A percentile compares a stretch with the other conserved stretches of the same genome.
phyloP scores from a whole-genome alignment of 495 filamentous ascomycete genomes.

The Extremus antarcticus region DNA sequence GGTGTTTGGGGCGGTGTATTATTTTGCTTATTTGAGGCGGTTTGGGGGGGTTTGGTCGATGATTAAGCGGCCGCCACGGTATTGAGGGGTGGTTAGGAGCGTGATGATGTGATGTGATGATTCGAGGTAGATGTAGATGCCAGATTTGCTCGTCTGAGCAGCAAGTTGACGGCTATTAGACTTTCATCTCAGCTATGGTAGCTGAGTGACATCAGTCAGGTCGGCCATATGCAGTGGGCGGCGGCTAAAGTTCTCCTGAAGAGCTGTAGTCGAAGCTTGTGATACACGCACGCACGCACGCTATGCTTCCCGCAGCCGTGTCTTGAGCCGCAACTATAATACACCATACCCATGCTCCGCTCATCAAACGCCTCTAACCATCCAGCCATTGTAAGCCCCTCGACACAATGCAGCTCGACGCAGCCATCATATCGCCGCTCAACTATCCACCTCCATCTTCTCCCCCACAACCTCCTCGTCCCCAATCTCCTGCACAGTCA shows the following conservation, averaged over 20 bases:
- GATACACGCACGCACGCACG: background rate
- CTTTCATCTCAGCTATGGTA: too few species aligned
- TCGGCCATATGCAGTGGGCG: too few species aligned
- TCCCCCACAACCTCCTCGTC: conserved; percentile 53
- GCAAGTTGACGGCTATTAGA: too few species aligned
- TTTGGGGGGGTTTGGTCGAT: conserved; percentile 11
- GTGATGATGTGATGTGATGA: too few species aligned
- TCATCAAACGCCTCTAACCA: background rate
- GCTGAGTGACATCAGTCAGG: too few species aligned
- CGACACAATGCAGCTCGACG: background rate
- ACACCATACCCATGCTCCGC: background rate
- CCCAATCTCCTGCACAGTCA: conserved; percentile 76
- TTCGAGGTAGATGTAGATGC: too few species aligned
- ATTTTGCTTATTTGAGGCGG: conserved; percentile 16
- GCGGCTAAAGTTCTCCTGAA: too few species aligned
- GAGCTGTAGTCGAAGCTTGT: background rate
- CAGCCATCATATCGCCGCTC: background rate
- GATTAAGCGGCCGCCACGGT: background rate
- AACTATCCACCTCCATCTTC: conserved; percentile 84
- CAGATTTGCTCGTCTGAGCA: too few species aligned
- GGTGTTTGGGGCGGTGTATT: conserved; percentile 25
- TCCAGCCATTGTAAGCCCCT: too few species aligned
- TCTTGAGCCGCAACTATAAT: background rate
- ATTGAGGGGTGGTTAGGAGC: too few species aligned
- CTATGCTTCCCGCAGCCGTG: background rate